Evolutionary conservation across 257 asterid species (phyloP).

Genomic region (Osmanthus fragrans): DNA sequence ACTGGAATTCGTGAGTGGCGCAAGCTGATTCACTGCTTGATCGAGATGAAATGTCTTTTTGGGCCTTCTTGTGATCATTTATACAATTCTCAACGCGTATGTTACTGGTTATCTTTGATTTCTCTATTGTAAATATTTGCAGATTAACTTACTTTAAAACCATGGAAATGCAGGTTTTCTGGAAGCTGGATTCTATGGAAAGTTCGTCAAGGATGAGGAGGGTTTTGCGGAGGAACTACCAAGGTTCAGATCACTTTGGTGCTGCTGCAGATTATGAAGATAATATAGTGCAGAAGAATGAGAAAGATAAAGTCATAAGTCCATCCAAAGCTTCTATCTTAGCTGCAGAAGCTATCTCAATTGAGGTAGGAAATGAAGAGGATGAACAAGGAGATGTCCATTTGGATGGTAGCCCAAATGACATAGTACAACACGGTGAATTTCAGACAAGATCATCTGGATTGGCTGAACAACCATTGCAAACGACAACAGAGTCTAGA

Average conservation of each 20-base stretch:
- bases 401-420: slow-evolving; percentile 44
- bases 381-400: slow-evolving; percentile 73
- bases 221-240: slow-evolving; percentile 77
- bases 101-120: slow-evolving; percentile 33
- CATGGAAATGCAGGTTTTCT: slow-evolving; percentile 62
- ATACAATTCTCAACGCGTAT: slow-evolving; percentile 72
- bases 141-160: slow-evolving; percentile 25
- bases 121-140: slow-evolving; percentile 24
- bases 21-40: slow-evolving; percentile 85
- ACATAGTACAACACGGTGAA: slow-evolving; percentile 44
- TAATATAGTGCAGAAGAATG: slow-evolving; percentile 45
- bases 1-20: slow-evolving; percentile 98
- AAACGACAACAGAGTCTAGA: slow-evolving; percentile 36
- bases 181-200: slow-evolving; percentile 94
- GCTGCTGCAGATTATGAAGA: slow-evolving; percentile 94
- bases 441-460: slow-evolving; percentile 45
- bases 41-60: slow-evolving; percentile 84
- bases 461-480: slow-evolving; percentile 52
- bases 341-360: slow-evolving; percentile 88
- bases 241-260: slow-evolving; percentile 87
- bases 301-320: slow-evolving; percentile 52
- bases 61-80: slow-evolving; percentile 73
- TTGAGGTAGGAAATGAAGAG: slow-evolving; percentile 65
- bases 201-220: slow-evolving; percentile 96
- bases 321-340: slow-evolving; percentile 82